phyloP scores from a whole-genome alignment of 2,329 filamentous ascomycete genomes.

The Phialophora tarda region DNA sequence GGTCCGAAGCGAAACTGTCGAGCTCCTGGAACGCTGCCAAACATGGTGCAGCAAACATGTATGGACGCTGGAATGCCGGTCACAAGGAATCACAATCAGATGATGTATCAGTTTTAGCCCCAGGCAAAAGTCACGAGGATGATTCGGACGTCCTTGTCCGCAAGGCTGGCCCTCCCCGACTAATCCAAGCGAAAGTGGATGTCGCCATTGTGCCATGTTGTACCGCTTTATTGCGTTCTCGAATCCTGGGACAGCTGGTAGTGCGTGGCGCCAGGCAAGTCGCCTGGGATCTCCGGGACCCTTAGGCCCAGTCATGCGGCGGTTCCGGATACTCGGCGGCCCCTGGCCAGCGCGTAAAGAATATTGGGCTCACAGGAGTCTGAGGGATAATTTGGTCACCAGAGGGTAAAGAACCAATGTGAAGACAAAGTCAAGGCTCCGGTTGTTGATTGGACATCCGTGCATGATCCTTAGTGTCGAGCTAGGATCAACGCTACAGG shows the following conservation, averaged over 20 bases:
- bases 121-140: slow-evolving; percentile 11
- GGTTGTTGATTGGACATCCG: slow-evolving; percentile 19
- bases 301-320: slow-evolving; percentile 3
- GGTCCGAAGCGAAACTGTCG: not conserved
- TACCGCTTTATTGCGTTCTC: slow-evolving; percentile 7
- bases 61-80: slow-evolving; percentile 7
- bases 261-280: slow-evolving; percentile 12
- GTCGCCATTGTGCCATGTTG: not conserved
- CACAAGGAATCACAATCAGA: slow-evolving; percentile 14
- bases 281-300: slow-evolving; percentile 3
- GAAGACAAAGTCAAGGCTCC: slow-evolving; percentile 10
- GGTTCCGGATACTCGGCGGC: slow-evolving; percentile 1
- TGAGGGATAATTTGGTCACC: slow-evolving; percentile 21
- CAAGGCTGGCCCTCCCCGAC: slow-evolving; percentile 2
- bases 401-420: slow-evolving; percentile 23
- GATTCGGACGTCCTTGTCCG: not conserved
- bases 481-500: slow-evolving; percentile 13
- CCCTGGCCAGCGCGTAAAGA: slow-evolving; percentile 7
- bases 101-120: slow-evolving; percentile 19
- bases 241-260: slow-evolving; percentile 13
- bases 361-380: slow-evolving; percentile 1
- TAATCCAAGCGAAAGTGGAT: not conserved
- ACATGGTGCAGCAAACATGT: not conserved
- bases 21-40: not conserved
- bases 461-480: slow-evolving; percentile 1